These are phyloP conservation scores for Mucor plumbeus DNA, from an alignment of 371 early-diverging fungal genomes.

Conservation along the genomic window DNA sequence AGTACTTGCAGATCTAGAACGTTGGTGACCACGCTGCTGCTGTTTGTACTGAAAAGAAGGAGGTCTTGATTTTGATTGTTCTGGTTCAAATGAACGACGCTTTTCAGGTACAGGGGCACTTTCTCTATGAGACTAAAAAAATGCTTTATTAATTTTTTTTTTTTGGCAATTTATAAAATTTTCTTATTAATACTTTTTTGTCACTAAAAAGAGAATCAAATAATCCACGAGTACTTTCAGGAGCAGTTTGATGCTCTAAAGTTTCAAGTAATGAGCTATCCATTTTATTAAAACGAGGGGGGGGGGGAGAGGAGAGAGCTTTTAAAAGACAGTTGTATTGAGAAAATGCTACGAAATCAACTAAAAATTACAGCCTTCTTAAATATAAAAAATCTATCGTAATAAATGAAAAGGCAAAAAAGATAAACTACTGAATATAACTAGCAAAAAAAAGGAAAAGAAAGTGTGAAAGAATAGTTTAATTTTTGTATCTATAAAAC, in stretches of 20 bases:
- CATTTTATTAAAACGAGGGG: conserved; percentile 7
- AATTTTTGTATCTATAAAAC: background rate
- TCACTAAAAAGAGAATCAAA: conserved; percentile 47
- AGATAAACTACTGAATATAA: background rate
- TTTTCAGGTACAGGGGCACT: conserved; percentile 29
- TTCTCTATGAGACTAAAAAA: conserved; percentile 25
- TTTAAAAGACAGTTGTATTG: background rate
- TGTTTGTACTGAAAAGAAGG: background rate
- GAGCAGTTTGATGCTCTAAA: conserved; percentile 53
- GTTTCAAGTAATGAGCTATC: conserved; percentile 24
- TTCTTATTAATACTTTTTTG: conserved; percentile 25
- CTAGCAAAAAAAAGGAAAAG: conserved; percentile 2
- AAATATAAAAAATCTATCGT: background rate
- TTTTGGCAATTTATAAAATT: conserved; percentile 20
- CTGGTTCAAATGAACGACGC: conserved; percentile 25
- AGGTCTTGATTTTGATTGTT: conserved; percentile 17
- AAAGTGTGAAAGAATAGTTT: background rate
- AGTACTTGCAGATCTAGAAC: conserved; percentile 51
- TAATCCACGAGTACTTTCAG: conserved; percentile 54
- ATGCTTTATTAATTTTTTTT: background rate
- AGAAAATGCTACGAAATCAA: conserved; percentile 1
- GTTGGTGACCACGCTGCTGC: conserved; percentile 39
- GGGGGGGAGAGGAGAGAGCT: background rate
- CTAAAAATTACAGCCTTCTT: conserved; percentile 13
- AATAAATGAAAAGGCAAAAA: background rate